Percentiles rank a stretch among this genome's conserved stretches.
These are phyloP conservation scores for Ammopiptanthus mongolicus DNA, from an alignment of 306 rosid genomes.

Conservation along the genomic window DNA sequence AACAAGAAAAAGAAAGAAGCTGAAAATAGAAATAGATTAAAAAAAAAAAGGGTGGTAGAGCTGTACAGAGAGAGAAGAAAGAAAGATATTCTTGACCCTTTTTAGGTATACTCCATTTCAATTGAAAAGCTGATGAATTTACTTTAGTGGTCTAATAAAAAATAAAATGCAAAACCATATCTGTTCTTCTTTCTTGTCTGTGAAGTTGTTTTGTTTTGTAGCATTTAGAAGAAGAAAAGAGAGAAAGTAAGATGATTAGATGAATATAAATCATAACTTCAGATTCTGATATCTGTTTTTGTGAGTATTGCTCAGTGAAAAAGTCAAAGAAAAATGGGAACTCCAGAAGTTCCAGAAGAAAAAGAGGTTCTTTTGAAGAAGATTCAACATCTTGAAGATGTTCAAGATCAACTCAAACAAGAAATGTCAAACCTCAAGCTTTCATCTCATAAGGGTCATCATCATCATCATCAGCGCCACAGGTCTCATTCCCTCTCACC, in stretches of 20 bases:
- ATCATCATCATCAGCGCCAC: constrained; percentile 29
- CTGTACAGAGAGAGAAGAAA: too few species aligned
- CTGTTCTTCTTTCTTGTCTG: background rate
- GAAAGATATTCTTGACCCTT: background rate
- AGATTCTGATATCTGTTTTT: background rate
- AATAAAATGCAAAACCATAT: constrained; percentile 13
- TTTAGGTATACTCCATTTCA: background rate
- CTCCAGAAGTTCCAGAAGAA: constrained; percentile 39
- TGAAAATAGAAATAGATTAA: too few species aligned
- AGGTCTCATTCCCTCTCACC: constrained; percentile 90
- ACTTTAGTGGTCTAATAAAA: background rate
- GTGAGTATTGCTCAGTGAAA: background rate
- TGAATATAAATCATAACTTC: background rate
- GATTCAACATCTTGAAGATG: constrained; percentile 75
- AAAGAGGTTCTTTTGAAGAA: constrained; percentile 66
- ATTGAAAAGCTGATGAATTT: background rate
- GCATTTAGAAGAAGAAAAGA: too few species aligned
- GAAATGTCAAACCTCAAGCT: constrained; percentile 78
- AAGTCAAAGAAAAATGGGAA: constrained; percentile 43
- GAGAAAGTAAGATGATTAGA: too few species aligned
- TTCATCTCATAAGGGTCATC: constrained; percentile 20
- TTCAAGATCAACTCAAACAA: constrained; percentile 68
- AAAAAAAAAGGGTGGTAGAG: too few species aligned
- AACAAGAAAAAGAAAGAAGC: too few species aligned
- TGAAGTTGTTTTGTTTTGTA: background rate